Conservation (phyloP, 108 stramenopile species). For the Nitzschia sp. region DNA sequence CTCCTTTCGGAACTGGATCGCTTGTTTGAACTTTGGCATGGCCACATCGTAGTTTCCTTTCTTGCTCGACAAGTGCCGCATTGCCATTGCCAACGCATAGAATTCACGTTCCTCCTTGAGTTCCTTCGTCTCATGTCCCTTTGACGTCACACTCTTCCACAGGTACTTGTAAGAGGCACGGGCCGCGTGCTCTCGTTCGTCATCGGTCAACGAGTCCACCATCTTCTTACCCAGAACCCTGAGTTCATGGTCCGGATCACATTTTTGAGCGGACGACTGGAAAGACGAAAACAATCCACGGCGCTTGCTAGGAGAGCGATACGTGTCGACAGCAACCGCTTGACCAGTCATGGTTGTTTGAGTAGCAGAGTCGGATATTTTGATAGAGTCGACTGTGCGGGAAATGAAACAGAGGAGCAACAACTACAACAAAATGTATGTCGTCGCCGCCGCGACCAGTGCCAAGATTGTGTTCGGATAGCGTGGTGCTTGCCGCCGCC, state of each 20-base stretch:
- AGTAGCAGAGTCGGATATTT: too few relatives aligned
- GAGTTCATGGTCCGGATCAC: conserved; percentile 19
- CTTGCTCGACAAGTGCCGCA: conserved; percentile 19
- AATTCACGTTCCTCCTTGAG: conserved; percentile 14
- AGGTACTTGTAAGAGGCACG: conserved; percentile 32
- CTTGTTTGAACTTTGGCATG: conserved; percentile 27
- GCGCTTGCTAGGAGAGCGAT: conserved; percentile 13
- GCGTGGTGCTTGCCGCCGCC: too few relatives aligned
- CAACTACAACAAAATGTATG: too few relatives aligned
- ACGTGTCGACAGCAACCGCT: background rate
- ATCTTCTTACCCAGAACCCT: conserved; percentile 9
- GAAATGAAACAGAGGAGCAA: too few relatives aligned
- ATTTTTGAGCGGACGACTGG: background rate
- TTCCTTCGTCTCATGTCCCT: conserved; percentile 7
- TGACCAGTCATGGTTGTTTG: background rate
- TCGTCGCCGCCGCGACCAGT: too few relatives aligned
- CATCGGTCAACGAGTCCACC: conserved; percentile 25
- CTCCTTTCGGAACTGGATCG: conserved; percentile 33
- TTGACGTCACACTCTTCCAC: conserved; percentile 19
- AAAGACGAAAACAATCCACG: conserved; percentile 9
- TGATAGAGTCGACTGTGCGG: too few relatives aligned
- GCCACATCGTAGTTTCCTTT: conserved; percentile 27
- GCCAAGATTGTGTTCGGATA: too few relatives aligned
- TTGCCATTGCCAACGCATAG: conserved; percentile 19
- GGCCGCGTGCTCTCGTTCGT: conserved; percentile 28